phyloP scores from a whole-genome alignment of 2,329 filamentous ascomycete species.

The Verticillium alfalfae region DNA sequence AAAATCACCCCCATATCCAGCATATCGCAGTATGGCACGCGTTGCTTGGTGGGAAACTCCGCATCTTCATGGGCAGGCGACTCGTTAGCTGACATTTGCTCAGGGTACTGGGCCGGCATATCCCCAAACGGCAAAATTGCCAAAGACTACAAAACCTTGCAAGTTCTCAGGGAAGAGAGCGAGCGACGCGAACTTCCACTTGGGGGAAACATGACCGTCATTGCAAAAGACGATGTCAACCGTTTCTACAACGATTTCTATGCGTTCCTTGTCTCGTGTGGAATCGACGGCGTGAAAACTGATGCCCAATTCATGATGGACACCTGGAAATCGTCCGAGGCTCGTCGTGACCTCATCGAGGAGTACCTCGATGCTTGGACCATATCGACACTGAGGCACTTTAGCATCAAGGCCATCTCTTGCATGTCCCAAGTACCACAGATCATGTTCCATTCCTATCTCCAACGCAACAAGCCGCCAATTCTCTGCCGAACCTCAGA shows the following conservation, averaged over 20 bases:
- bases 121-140: constrained; percentile 69
- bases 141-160: constrained; percentile 69
- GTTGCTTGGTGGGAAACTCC: constrained; percentile 39
- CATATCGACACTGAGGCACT: constrained; percentile 69
- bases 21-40: constrained; percentile 95
- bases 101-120: constrained; percentile 87
- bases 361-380: constrained; percentile 85
- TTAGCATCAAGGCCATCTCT: constrained; percentile 72
- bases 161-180: constrained; percentile 44
- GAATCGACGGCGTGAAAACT: constrained; percentile 85
- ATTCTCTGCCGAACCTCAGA: constrained; percentile 80
- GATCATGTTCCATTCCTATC: constrained; percentile 77
- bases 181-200: constrained; percentile 40
- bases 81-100: neutral
- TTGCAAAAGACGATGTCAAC: constrained; percentile 68
- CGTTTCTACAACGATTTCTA: constrained; percentile 92
- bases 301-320: constrained; percentile 91
- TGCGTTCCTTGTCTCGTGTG: constrained; percentile 64
- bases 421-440: constrained; percentile 94
- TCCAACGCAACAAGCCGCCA: constrained; percentile 68
- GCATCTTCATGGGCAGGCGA: neutral
- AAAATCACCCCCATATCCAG: constrained; percentile 64
- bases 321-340: constrained; percentile 60
- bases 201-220: constrained; percentile 63
- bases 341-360: constrained; percentile 65